Evolutionary conservation across 495 filamentous ascomycete species (phyloP), one percentile per base, ranked within the genome.

Genomic region (Hypomontagnella submonticulosa): DNA sequence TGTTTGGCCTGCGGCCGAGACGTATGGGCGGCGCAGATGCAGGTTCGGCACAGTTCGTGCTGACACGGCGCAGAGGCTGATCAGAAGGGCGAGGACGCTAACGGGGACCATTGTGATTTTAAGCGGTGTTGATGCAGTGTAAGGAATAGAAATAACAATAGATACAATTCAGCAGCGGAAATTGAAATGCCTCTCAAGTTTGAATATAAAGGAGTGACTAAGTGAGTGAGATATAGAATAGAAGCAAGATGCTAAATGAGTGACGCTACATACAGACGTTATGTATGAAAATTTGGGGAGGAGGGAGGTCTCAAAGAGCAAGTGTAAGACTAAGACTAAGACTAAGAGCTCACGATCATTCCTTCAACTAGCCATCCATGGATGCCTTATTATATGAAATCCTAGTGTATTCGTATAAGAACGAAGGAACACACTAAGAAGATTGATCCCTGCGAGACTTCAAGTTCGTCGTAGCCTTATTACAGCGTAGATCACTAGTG

Each of bases 1-100:
- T 18, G 13, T 4, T 9, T 55, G 34, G 33, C 19, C 23, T 13
- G 40, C 10, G 9, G 40, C 5, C 40, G 41, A 11, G 27, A 43
- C 7, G 13, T 44, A 46, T 4, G 53, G 38, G n/a, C 40, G 53
- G 13, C 44, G 53, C 1, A 56, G 23, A 27, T 56, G 53, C 0
- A 56, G 23, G 34, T 56, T 56, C n/a, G 27, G 41, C 4, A 46
- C n/a, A 27, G 11, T 15, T 27, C 53, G 43, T 10, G 38, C 44
- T 11, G 55, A 49, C 20, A 49, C 55, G 34, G 34, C 44, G 10
- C 43, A 19, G n/a, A 49, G 18, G 44, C 44, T 4, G 10, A 43
- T 13, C 6, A 58, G 19, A 13, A 58, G 43, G 10, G 36, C 30
- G 20, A 58, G 1, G 44, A 18, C 13, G 3, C 13, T 10, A 7